These are phyloP conservation scores for Lichtheimia ornata DNA, from an alignment of 371 early-diverging fungal species.

Conservation along the genomic window DNA sequence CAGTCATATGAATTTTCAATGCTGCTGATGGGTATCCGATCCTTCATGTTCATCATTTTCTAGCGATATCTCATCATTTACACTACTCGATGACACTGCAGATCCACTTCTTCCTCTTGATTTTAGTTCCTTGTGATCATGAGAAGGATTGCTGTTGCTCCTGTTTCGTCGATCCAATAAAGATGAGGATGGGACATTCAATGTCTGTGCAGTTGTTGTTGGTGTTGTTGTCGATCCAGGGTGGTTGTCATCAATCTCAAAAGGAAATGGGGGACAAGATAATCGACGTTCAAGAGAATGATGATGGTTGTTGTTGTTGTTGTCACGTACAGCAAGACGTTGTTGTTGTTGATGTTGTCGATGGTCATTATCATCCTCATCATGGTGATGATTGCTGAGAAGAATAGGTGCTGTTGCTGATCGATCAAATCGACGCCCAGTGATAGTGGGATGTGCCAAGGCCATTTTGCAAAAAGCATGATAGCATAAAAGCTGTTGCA, in stretches of 20 bases:
- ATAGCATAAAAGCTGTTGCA: slow-evolving; percentile 70
- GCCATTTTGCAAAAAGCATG: slow-evolving; percentile 58
- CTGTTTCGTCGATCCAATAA: not conserved
- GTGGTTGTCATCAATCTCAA: no score
- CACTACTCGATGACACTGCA: slow-evolving; percentile 7
- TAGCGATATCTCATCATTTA: slow-evolving; percentile 9
- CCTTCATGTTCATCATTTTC: slow-evolving; percentile 4
- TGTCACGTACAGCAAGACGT: no score
- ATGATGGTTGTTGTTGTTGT: no score
- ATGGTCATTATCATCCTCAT: not conserved
- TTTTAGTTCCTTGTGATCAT: not conserved
- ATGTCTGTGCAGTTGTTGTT: not conserved
- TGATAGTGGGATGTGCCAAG: not conserved
- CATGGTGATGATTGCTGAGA: not conserved
- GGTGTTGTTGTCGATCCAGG: not conserved
- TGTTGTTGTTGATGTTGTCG: not conserved
- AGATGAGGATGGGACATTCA: slow-evolving; percentile 6
- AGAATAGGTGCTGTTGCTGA: slow-evolving; percentile 10
- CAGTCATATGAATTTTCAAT: not conserved
- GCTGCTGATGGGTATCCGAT: slow-evolving; percentile 6
- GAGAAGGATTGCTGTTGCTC: slow-evolving; percentile 17
- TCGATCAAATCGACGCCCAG: slow-evolving; percentile 6
- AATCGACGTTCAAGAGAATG: no score
- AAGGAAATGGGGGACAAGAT: no score
- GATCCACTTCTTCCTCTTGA: slow-evolving; percentile 10